These are phyloP conservation scores for Cercospora janseana DNA, from an alignment of 2,329 filamentous ascomycete genomes.

Conservation along the genomic window DNA sequence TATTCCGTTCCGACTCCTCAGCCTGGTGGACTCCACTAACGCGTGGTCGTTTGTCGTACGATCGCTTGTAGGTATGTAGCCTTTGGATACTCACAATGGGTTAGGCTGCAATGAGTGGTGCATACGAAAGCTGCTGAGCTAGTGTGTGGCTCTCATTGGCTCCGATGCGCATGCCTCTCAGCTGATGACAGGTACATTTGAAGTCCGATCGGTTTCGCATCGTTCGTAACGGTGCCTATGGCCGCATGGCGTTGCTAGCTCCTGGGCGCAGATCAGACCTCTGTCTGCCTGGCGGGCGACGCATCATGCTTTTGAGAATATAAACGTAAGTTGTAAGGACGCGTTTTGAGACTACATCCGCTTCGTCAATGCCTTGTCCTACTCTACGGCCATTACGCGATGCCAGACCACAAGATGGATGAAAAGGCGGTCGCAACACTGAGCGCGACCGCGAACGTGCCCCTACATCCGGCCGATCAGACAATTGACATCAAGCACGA, in stretches of 20 bases:
- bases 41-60: not conserved
- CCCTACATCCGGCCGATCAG: slow-evolving; percentile 6
- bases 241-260: slow-evolving; percentile 6
- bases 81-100: too few relatives aligned
- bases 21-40: not conserved
- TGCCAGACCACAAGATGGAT: slow-evolving; percentile 14
- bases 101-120: too few relatives aligned
- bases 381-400: not conserved
- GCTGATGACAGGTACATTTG: not conserved
- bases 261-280: not conserved
- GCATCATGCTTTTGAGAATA: not conserved
- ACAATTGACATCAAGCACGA: slow-evolving; percentile 10
- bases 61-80: not conserved
- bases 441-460: slow-evolving; percentile 9
- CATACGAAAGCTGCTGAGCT: too few relatives aligned
- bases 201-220: not conserved
- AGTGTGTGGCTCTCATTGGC: too few relatives aligned
- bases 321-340: not conserved
- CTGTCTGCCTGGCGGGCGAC: not conserved
- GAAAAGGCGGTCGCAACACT: slow-evolving; percentile 13
- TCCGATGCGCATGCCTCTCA: slow-evolving; percentile 1
- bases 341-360: not conserved
- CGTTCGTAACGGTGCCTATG: too few relatives aligned
- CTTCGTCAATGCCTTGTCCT: not conserved
- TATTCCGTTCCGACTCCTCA: not conserved